Percentiles rank a stretch among this genome's conserved stretches.
These are phyloP conservation scores for Fusarium clavum DNA, from an alignment of 2,329 filamentous ascomycete genomes.

Conservation along the genomic window DNA sequence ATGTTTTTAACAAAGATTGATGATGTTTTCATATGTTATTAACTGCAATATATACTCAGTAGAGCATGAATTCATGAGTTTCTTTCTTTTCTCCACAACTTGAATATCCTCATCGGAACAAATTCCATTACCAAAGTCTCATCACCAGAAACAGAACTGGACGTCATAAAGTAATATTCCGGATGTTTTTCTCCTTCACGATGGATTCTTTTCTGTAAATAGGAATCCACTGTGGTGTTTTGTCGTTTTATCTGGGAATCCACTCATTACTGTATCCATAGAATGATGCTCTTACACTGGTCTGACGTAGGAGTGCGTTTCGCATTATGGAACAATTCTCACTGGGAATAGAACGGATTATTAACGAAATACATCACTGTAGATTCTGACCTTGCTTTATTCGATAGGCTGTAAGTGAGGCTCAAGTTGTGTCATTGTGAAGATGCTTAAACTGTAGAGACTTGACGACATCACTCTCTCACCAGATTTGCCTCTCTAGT, in stretches of 20 bases:
- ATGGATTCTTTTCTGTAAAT: background rate
- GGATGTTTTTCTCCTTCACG: background rate
- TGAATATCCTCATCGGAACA: background rate
- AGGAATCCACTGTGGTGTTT: background rate
- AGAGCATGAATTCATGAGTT: background rate
- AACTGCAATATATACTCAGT: background rate
- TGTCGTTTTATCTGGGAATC: background rate
- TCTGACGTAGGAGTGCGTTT: background rate
- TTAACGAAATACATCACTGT: background rate
- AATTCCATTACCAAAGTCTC: background rate
- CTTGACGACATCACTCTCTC: background rate
- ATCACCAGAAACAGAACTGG: background rate
- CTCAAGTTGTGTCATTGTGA: background rate
- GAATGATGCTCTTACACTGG: background rate
- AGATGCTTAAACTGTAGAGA: background rate
- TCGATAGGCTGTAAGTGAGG: background rate
- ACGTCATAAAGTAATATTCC: background rate
- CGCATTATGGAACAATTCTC: background rate
- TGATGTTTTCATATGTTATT: rapidly evolving
- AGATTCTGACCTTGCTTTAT: background rate
- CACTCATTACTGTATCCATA: background rate
- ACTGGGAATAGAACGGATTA: background rate
- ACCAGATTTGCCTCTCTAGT: rapidly evolving
- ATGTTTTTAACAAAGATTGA: too few species aligned
- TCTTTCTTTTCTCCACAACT: background rate